These are phyloP conservation scores for Salix dunnii DNA, from an alignment of 345 rosid species.

Conservation along the genomic window DNA sequence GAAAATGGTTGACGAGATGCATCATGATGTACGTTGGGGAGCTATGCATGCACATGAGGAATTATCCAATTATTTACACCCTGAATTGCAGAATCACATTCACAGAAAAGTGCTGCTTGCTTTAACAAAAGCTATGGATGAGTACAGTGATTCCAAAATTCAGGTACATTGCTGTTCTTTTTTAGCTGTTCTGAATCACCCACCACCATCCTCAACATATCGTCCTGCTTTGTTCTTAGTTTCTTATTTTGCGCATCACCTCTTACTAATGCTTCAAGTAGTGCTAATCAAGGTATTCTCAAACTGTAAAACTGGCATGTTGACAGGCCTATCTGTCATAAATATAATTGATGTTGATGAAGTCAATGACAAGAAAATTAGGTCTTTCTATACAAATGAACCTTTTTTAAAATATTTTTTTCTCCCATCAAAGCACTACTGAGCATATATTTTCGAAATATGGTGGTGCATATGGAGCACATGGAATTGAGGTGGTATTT, in stretches of 20 bases:
- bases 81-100: not conserved
- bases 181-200: not conserved
- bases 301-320: not conserved
- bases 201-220: not conserved
- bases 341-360: not conserved
- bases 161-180: not conserved
- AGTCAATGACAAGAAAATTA: not conserved
- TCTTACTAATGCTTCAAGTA: not conserved
- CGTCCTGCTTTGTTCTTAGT: too few species aligned
- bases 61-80: slow-evolving; percentile 1
- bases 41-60: not conserved
- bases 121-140: not conserved
- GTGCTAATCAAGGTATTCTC: not conserved
- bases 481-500: not conserved
- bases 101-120: not conserved
- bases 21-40: not conserved
- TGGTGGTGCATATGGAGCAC: not conserved
- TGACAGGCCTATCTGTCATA: not conserved
- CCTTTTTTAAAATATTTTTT: too few species aligned
- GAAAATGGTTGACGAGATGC: not conserved
- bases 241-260: not conserved
- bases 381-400: too few species aligned
- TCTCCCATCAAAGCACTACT: not conserved
- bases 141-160: not conserved
- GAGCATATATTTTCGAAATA: not conserved